A percentile compares a stretch with the other conserved stretches of the same genome.
Evolutionary conservation across 257 asterid species (phyloP).

Genomic region (Ligustrum vulgare): DNA sequence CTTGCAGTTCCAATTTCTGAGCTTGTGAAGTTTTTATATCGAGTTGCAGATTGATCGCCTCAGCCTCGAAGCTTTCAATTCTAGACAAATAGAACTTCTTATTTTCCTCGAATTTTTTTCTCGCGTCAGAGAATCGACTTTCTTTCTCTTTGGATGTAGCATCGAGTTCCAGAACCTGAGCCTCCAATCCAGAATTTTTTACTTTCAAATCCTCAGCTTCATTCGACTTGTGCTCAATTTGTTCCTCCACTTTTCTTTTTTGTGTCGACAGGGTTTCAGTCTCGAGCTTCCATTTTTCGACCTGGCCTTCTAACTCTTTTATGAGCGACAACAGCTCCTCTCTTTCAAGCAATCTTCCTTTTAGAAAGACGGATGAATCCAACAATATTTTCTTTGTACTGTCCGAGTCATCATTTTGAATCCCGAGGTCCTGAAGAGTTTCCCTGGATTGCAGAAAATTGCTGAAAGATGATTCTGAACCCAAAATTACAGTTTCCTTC

Average conservation of each 20-base stretch:
- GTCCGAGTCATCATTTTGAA: constrained; percentile 34
- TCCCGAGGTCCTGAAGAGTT: constrained; percentile 30
- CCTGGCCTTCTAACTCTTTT: constrained; percentile 24
- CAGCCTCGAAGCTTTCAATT: constrained; percentile 27
- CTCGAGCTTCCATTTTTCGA: constrained; percentile 38
- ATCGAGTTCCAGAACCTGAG: constrained; percentile 27
- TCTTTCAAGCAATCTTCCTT: neutral
- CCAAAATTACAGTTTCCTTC: constrained; percentile 22
- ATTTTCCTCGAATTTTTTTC: constrained; percentile 29
- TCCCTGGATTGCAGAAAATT: constrained; percentile 28
- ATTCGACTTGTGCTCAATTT: constrained; percentile 9
- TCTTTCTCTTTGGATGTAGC: constrained; percentile 26
- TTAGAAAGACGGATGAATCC: constrained; percentile 3
- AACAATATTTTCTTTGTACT: constrained; percentile 24
- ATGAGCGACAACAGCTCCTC: neutral
- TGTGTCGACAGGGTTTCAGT: constrained; percentile 29
- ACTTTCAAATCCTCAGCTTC: constrained; percentile 28
- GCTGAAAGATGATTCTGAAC: constrained; percentile 24
- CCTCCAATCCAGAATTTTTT: constrained; percentile 25
- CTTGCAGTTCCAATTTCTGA: constrained; percentile 38
- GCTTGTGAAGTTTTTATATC: constrained; percentile 33
- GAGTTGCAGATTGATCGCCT: constrained; percentile 27
- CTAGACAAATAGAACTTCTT: constrained; percentile 32
- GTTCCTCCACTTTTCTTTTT: constrained; percentile 32
- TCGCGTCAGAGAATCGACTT: constrained; percentile 28